A percentile compares a stretch with the other conserved stretches of the same genome.
Evolutionary conservation across 2,329 filamentous ascomycete genomes (phyloP).

Genomic region (Nemania abortiva): DNA sequence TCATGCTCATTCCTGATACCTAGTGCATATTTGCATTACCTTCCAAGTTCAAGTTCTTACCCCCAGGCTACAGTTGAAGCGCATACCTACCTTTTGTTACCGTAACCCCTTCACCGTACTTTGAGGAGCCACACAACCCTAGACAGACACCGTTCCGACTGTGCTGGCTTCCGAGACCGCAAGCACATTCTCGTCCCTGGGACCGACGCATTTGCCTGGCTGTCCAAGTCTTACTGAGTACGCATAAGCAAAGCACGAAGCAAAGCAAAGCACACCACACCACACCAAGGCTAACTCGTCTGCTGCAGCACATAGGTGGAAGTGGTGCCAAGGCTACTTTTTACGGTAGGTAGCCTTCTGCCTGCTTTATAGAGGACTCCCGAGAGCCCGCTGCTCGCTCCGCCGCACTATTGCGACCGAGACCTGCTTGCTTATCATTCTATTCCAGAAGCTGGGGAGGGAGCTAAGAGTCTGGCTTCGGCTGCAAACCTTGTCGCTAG

Average conservation of each 20-base stretch:
- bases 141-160: constrained; percentile 13
- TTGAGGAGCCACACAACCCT: constrained; percentile 15
- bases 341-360: constrained; percentile 3
- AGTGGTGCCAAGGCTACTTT: constrained; percentile 4
- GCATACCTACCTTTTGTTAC: neutral
- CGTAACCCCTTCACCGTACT: constrained; percentile 27
- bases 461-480: constrained; percentile 20
- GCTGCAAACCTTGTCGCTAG: constrained; percentile 31
- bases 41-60: neutral
- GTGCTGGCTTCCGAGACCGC: constrained; percentile 28
- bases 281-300: constrained; percentile 1
- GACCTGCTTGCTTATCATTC: constrained; percentile 14
- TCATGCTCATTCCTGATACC: constrained; percentile 1
- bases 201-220: constrained; percentile 11
- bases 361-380: neutral
- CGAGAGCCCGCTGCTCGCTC: constrained; percentile 21
- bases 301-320: neutral
- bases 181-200: constrained; percentile 20
- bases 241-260: constrained; percentile 13
- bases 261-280: constrained; percentile 9
- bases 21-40: neutral
- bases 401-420: constrained; percentile 12
- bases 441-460: constrained; percentile 30
- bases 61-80: too few species aligned
- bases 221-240: constrained; percentile 14